phyloP scores from a whole-genome alignment of 257 asterid genomes.

The Solanum tacnaense region DNA sequence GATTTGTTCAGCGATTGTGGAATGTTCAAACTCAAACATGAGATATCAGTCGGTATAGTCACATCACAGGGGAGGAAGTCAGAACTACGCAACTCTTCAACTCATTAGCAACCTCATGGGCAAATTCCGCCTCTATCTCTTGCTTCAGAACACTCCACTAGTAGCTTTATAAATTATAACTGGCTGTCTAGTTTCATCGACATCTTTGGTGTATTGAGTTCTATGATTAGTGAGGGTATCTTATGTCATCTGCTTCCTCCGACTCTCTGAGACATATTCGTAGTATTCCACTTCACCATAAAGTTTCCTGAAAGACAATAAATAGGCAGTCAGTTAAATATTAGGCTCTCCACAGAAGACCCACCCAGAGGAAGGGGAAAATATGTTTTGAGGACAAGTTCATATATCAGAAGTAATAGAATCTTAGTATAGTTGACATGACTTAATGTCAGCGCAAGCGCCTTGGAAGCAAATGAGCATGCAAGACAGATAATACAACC shows the following conservation, averaged over 20 bases:
- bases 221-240: background rate
- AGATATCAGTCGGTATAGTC: background rate
- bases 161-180: background rate
- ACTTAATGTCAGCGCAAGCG: background rate
- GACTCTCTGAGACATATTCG: conserved; percentile 23
- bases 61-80: background rate
- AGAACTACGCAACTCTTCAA: background rate
- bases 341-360: background rate
- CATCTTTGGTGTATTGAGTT: background rate
- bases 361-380: background rate
- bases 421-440: background rate
- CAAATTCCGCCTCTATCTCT: background rate
- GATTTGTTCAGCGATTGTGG: background rate
- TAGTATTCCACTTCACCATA: conserved; percentile 69
- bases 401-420: background rate
- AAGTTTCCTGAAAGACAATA: conserved; percentile 30
- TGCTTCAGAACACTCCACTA: background rate
- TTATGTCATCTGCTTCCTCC: conserved; percentile 23
- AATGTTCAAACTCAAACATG: background rate
- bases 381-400: background rate
- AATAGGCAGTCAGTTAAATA: background rate
- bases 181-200: background rate
- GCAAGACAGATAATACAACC: background rate
- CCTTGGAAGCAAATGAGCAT: background rate
- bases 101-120: background rate